Percentiles rank a stretch among this genome's conserved stretches.
Evolutionary conservation across 805 yeast species (phyloP).

Genomic region (Saccharomyces cerevisiae): DNA sequence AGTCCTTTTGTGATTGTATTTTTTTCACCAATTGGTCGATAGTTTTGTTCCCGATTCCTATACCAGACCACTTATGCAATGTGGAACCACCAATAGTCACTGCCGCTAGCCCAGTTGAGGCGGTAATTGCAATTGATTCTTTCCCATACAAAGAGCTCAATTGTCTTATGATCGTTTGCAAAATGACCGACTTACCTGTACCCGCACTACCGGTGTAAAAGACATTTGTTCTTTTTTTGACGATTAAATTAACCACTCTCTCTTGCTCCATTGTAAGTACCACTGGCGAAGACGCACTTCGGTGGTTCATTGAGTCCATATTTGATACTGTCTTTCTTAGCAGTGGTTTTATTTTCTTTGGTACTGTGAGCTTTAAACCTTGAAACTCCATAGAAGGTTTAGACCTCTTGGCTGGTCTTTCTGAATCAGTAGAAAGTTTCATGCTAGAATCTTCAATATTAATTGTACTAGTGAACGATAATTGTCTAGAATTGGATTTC

Average conservation of each 20-base stretch:
- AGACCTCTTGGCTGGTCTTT: conserved; percentile 8
- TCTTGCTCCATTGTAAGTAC: conserved; percentile 41
- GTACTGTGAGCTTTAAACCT: conserved; percentile 11
- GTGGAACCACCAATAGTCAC: conserved; percentile 89
- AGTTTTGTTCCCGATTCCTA: conserved; percentile 65
- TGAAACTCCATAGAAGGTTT: conserved; percentile 10
- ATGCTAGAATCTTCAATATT: background rate
- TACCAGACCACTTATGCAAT: conserved; percentile 74
- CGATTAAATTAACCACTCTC: conserved; percentile 43
- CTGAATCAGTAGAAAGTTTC: background rate
- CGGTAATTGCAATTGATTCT: conserved; percentile 72
- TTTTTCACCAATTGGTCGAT: conserved; percentile 33
- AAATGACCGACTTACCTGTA: conserved; percentile 73
- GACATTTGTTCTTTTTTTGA: conserved; percentile 43
- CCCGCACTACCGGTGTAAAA: conserved; percentile 85
- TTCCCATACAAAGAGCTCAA: conserved; percentile 38
- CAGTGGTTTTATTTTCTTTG: conserved; percentile 16
- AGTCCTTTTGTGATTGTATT: conserved; percentile 14
- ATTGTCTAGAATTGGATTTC: conserved; percentile 9
- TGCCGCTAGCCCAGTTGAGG: conserved; percentile 95
- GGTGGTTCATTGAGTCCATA: background rate
- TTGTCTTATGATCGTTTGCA: conserved; percentile 53
- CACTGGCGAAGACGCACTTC: conserved; percentile 1
- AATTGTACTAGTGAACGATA: conserved; percentile 10
- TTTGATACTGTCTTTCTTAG: conserved; percentile 1